phyloP scores from a whole-genome alignment of 805 yeast genomes.

The Blastobotrys mokoenaii region DNA sequence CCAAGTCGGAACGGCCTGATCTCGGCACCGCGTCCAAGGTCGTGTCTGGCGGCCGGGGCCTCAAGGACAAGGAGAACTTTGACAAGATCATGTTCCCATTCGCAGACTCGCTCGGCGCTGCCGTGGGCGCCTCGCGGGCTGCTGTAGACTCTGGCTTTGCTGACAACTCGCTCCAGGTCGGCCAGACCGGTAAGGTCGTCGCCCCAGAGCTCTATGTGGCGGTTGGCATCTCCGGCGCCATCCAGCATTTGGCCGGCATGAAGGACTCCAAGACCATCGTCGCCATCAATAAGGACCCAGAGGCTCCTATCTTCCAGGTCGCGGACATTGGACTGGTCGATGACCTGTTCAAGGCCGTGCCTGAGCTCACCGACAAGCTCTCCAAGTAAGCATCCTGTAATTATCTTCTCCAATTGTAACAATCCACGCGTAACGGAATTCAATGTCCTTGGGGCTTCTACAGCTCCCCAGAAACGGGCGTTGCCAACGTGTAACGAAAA shows the following conservation, averaged over 20 bases:
- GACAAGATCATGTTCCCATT: conserved; percentile 70
- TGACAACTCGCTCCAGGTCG: conserved; percentile 93
- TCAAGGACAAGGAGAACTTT: conserved; percentile 82
- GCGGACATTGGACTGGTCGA: conserved; percentile 89
- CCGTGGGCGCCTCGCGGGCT: conserved; percentile 96
- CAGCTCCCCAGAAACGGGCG: too few species aligned
- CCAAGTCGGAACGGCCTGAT: conserved; percentile 83
- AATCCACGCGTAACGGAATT: too few species aligned
- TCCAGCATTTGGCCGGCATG: conserved; percentile 98
- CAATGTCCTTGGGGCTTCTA: too few species aligned
- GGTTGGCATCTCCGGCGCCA: conserved; percentile 93
- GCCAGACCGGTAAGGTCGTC: conserved; percentile 96
- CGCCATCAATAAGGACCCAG: conserved; percentile 90
- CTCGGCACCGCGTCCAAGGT: conserved; percentile 73
- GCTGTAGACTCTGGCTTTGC: conserved; percentile 96
- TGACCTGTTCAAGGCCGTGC: conserved; percentile 76
- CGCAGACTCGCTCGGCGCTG: conserved; percentile 79
- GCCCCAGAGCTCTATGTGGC: conserved; percentile 95
- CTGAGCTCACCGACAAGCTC: conserved; percentile 80
- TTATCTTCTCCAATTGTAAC: too few species aligned
- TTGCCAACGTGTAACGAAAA: too few species aligned
- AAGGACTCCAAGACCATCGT: conserved; percentile 90
- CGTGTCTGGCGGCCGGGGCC: conserved; percentile 91
- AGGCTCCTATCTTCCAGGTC: conserved; percentile 84
- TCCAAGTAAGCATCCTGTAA: too few species aligned